Base-by-base conservation (phyloP, 2,329 filamentous ascomycete species). In the Leptographium radiaticola region DNA sequence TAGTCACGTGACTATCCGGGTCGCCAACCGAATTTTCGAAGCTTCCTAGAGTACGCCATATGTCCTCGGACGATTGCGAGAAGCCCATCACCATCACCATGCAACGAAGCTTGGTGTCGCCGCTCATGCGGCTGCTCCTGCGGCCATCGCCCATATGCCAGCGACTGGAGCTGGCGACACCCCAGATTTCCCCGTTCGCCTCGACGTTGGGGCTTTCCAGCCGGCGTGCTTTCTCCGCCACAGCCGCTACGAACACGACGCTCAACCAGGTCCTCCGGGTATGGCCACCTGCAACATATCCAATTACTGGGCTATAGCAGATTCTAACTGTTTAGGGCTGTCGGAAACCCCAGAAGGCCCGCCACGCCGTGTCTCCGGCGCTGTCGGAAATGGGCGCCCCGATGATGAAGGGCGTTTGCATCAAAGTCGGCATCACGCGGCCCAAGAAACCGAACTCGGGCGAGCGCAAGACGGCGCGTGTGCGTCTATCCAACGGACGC, bases 381-480 rank as follows among this genome's bases (percentile, higher is more conserved):
- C 79, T 98, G 53, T 75, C 76, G 50, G 76, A 76, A 58, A 77
- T 77, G 57, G 69, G 80, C 51, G 79, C 87, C 45, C 89, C 93
- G 5, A 81, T 86, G 65, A 84, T 95, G 72, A 97, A 97, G 75
- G 93, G 91, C 62, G 93, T 98, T 40, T 97, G 93, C 69, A 74
- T 98, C 59, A 90, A 94, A 67, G 93, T 97, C 57, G 89, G 88
- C 64, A 87, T 90, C 62, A 89, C 87, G 62, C 89, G 93, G 65
- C 93, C 93, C 54, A 98, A 98, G 83, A 98, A 98, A 73, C 93
- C 93, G 60, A 98, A 98, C 71, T 98, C 93, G 33, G 93, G 90
- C 54, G 89, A 97, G 76, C 79, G 93, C 59, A 98, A 98, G 76
- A 93, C 89, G 55, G 91, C 91, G 3, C 88, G 91, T 75, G 85